These are phyloP conservation scores for Botrytis byssoidea DNA, from an alignment of 2,329 filamentous ascomycete species.

Conservation along the genomic window DNA sequence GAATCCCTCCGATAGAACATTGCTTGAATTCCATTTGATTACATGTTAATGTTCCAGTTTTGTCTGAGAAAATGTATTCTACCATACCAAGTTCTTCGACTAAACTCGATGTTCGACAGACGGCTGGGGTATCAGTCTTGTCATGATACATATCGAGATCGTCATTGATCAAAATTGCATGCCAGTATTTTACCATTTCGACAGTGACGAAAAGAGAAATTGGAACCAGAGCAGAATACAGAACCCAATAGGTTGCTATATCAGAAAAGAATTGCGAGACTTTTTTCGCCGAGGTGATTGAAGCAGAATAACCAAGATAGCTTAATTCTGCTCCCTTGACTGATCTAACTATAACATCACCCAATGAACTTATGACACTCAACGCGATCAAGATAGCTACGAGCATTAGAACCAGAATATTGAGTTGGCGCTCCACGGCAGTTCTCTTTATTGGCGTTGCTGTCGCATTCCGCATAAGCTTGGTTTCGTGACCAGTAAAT, in stretches of 20 bases:
- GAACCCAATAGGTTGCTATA: conserved; percentile 96
- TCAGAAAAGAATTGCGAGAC: conserved; percentile 85
- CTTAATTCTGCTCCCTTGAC: conserved; percentile 60
- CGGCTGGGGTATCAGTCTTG: conserved; percentile 89
- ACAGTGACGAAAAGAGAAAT: conserved; percentile 98
- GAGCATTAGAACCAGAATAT: conserved; percentile 87
- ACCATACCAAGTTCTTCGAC: conserved; percentile 98
- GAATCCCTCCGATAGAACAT: conserved; percentile 86
- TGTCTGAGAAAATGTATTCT: conserved; percentile 97
- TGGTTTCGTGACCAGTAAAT: conserved; percentile 97
- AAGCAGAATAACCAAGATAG: conserved; percentile 69
- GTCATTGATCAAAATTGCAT: conserved; percentile 95
- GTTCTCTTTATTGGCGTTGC: conserved; percentile 97
- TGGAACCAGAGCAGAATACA: conserved; percentile 94
- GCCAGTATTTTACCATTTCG: conserved; percentile 96
- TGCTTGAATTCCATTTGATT: conserved; percentile 99
- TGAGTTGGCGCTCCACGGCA: conserved; percentile 90
- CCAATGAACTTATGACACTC: conserved; percentile 86
- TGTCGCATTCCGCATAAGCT: conserved; percentile 97
- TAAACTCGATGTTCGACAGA: conserved; percentile 91
- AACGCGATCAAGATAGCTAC: conserved; percentile 79
- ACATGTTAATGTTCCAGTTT: conserved; percentile 95
- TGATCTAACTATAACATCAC: conserved; percentile 78
- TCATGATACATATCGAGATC: conserved; percentile 98
- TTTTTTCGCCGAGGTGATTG: conserved; percentile 54